These are phyloP conservation scores for Yarrowia yakushimensis DNA, from an alignment of 805 yeast genomes.

Conservation along the genomic window DNA sequence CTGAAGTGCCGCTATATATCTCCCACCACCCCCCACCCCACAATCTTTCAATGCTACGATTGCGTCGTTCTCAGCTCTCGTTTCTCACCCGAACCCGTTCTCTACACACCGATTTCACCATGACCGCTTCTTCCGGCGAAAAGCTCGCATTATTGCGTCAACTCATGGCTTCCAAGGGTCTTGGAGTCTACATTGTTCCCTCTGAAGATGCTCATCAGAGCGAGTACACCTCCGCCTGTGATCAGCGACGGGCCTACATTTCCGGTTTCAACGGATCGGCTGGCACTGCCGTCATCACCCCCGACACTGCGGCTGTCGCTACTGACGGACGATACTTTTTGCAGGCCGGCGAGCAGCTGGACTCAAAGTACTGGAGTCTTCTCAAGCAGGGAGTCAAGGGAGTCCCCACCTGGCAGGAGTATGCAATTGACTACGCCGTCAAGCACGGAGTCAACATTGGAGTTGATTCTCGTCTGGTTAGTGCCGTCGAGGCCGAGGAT, in stretches of 20 bases:
- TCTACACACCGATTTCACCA: constrained; percentile 6
- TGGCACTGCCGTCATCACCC: constrained; percentile 82
- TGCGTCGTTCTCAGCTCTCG: constrained; percentile 17
- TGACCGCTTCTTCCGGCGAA: constrained; percentile 27
- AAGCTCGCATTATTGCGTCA: constrained; percentile 60
- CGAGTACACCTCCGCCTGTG: constrained; percentile 79
- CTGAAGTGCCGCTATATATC: not conserved
- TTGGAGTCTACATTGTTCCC: constrained; percentile 74
- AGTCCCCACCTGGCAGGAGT: constrained; percentile 74
- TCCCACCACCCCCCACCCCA: constrained; percentile 3
- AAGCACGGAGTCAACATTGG: constrained; percentile 58
- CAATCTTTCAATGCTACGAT: constrained; percentile 9
- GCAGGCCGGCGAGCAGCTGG: constrained; percentile 84
- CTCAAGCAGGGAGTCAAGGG: constrained; percentile 76
- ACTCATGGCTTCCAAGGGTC: constrained; percentile 57
- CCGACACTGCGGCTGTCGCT: constrained; percentile 67
- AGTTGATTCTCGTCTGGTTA: constrained; percentile 75
- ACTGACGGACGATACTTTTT: constrained; percentile 95
- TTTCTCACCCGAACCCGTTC: constrained; percentile 17
- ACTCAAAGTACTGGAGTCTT: constrained; percentile 64
- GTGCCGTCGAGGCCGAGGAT: constrained; percentile 41
- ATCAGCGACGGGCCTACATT: constrained; percentile 77
- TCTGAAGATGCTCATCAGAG: constrained; percentile 93
- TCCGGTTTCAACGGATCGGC: constrained; percentile 90
- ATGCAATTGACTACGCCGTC: constrained; percentile 57